Conservation (phyloP, 2,329 filamentous ascomycete genomes). For the Chrysosporium queenslandicum region DNA sequence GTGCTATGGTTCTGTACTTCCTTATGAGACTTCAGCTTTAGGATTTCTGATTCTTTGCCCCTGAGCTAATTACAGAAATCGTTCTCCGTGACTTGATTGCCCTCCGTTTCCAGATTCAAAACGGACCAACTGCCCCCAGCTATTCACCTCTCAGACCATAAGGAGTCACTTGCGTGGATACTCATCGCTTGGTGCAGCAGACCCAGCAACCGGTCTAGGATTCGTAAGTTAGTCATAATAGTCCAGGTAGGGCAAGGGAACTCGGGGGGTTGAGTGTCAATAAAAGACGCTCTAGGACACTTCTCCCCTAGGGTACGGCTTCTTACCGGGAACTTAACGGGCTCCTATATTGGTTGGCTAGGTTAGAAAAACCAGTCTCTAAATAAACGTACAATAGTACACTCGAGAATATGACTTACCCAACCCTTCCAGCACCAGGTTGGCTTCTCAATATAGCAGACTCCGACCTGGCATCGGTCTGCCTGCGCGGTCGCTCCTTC, state of each 20-base stretch:
- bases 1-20: too few species aligned
- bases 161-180: too few species aligned
- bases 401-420: background rate
- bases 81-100: too few species aligned
- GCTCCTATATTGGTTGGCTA: background rate
- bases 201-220: constrained; percentile 6
- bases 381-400: background rate
- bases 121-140: too few species aligned
- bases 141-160: too few species aligned
- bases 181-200: background rate
- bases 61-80: too few species aligned
- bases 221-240: background rate
- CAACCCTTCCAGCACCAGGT: background rate
- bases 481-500: background rate
- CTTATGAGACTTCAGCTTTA: too few species aligned
- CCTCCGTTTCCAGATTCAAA: too few species aligned
- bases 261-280: too few species aligned
- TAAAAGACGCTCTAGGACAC: too few species aligned
- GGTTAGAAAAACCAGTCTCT: background rate
- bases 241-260: background rate
- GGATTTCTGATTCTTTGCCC: too few species aligned
- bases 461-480: background rate
- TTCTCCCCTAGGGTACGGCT: too few species aligned
- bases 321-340: background rate
- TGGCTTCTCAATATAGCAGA: background rate